Evolutionary conservation across 208 protist genomes (phyloP).

Genomic region (Acanthamoeba sp.): DNA sequence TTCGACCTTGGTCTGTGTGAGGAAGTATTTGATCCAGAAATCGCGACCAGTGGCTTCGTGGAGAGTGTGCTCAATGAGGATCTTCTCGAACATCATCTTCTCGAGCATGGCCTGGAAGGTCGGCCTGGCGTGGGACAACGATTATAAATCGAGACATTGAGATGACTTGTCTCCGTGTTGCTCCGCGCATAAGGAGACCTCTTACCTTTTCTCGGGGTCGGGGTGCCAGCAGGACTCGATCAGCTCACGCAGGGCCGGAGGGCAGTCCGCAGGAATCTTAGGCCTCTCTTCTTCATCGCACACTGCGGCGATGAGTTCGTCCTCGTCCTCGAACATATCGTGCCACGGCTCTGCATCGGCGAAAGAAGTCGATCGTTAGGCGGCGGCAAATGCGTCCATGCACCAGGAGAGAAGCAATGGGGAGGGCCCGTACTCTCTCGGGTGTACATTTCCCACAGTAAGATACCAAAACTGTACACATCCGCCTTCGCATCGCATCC

Average conservation of each 20-base stretch:
- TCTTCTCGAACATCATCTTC: constrained; percentile 56
- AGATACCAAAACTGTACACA: constrained; percentile 61
- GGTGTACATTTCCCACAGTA: constrained; percentile 56
- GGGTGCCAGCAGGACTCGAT: constrained; percentile 42
- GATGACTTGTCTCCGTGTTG: too few relatives aligned
- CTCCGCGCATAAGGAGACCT: too few relatives aligned
- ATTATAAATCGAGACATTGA: too few relatives aligned
- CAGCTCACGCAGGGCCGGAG: neutral
- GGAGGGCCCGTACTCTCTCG: constrained; percentile 2
- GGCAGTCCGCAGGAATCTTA: constrained; percentile 45
- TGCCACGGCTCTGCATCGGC: constrained; percentile 21
- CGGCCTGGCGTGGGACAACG: neutral
- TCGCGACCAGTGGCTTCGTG: constrained; percentile 14
- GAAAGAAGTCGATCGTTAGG: too few relatives aligned
- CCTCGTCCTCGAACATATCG: constrained; percentile 61
- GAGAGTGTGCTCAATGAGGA: constrained; percentile 41
- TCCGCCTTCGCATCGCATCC: constrained; percentile 47
- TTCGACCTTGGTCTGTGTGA: constrained; percentile 57
- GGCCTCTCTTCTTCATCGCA: constrained; percentile 64
- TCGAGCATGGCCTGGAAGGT: constrained; percentile 54
- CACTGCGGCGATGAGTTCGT: constrained; percentile 48
- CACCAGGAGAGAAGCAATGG: neutral
- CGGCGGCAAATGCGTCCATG: too few relatives aligned
- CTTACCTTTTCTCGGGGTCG: constrained; percentile 27
- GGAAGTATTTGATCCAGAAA: constrained; percentile 70